Base-by-base conservation (phyloP, 1,284 basidiomycete genomes). In the Apiotrichum veenhuisii region DNA sequence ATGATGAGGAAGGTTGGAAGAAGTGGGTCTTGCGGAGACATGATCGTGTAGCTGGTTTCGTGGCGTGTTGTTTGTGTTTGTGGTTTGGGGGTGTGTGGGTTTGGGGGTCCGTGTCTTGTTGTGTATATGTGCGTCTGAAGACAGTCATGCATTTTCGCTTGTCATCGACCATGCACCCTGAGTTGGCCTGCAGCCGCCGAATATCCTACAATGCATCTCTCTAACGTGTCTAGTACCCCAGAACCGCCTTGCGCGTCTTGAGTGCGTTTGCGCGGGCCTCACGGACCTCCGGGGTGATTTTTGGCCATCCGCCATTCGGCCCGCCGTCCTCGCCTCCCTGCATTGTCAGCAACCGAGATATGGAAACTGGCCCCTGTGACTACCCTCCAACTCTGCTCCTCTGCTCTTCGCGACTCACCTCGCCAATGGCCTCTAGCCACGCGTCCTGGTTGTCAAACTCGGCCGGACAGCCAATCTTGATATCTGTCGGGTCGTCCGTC, bases 391-490 rank as follows among this genome's bases (percentile, higher is more conserved):
- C n/a, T n/a, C n/a, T n/a, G n/a, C n/a, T n/a, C n/a, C n/a, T n/a
- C n/a, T n/a, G n/a, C n/a, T n/a, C 3, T 9, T 7, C 20, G 7
- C 15, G 25, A 53, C 60, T n/a, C 37, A 58, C 61, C 55, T 65
- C 64, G 54, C 64, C 64, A 33, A 65, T 65, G 9, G 64, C 64
- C 26, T 37, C n/a, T 2, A 65, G 54, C 59, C 62, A 65, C 5
- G 52, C 52, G 50, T 65, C 64, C 59, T 62, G 59, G 44, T 63
- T 65, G 46, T 62, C 53, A 30, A 59, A 65, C 51, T 65, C 64
- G 10, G 49, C 38, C 59, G 60, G 51, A 30, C 30, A 57, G 38
- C 64, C 62, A 26, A 65, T 51, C 22, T 52, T 52, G 45, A 51
- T 57, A 9, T 63, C 59, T 18, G 45, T 26, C n/a, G 61, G 55